phyloP scores from a whole-genome alignment of 1,284 basidiomycete species.

The Cronartium quercuum region DNA sequence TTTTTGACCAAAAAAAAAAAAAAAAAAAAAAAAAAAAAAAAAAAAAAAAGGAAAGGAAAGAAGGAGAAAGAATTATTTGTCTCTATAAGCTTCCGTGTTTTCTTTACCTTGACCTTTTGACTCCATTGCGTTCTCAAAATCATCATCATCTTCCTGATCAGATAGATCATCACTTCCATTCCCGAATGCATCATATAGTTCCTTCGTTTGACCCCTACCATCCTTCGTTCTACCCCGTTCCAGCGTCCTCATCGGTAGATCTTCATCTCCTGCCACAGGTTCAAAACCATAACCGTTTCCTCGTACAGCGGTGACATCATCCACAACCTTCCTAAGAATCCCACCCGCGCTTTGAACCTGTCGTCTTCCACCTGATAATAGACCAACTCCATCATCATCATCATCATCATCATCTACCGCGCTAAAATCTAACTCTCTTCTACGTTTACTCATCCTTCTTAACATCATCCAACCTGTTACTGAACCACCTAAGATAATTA shows the following conservation, averaged over 20 bases:
- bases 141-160: conserved; percentile 54
- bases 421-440: conserved; percentile 2
- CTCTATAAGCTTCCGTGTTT: no score
- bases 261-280: conserved; percentile 62
- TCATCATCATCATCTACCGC: conserved; percentile 39
- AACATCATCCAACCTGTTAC: conserved; percentile 32
- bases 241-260: conserved; percentile 67
- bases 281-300: conserved; percentile 59
- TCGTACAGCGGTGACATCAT: conserved; percentile 48
- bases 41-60: no score
- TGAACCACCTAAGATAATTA: conserved; percentile 27
- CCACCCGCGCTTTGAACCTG: conserved; percentile 49
- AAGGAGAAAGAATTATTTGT: no score
- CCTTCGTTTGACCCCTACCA: conserved; percentile 57
- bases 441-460: conserved; percentile 21
- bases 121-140: conserved; percentile 60
- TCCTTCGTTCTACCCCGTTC: conserved; percentile 32
- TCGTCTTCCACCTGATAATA: conserved; percentile 50
- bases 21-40: no score
- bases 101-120: conserved; percentile 57
- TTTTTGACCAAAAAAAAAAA: no score
- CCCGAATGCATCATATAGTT: conserved; percentile 85
- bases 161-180: conserved; percentile 50
- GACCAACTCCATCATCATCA: conserved; percentile 48
- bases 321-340: conserved; percentile 47